Base-by-base conservation (phyloP, 345 rosid genomes). In the Salix exigua region DNA sequence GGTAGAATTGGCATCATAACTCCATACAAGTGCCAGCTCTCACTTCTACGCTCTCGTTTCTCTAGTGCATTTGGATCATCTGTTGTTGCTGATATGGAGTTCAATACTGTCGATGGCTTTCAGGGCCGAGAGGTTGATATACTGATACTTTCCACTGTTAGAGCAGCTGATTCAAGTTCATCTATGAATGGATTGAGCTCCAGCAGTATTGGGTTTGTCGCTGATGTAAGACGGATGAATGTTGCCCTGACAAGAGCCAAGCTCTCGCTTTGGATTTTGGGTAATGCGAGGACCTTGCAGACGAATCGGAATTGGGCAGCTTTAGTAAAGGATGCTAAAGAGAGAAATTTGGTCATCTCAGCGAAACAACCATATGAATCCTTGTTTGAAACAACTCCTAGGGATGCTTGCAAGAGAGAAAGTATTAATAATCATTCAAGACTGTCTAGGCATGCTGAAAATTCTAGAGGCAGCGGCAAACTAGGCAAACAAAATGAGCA, bases 41-140 rank as follows among this genome's bases (percentile, higher is more conserved):
- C 93, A 7, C 84, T 89, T 69, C 77, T 92, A 87, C 97, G 96
- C 71, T 89, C 94, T 80, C 89, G 91, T 40, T 90, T 93, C 84
- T 80, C 88, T 38, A 77, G 71, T 77, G 89, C 89, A 65, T 92
- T 96, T 83, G 99, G 98, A 77, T 79, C 99, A 71, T 82, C 92
- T 81, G 86, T 83, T 68, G 77, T 80, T 25, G 89, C 92, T 73
- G 88, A 92, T 76, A 93, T 96, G 90, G 99, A 93, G 77, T 87
- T 96, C 73, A 96, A 91, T 81, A 96, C 99, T 17, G 94, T 93
- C 48, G 99, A 93, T 72, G 99, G 99, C 66, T 96, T 96, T 87
- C 99, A 96, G 82, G 98, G 97, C 63, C 85, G 97, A 64, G 99
- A 96, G 84, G 97, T 93, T 74, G 98, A 92, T 81, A 87, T 96